Conservation (phyloP, 1,139 yeast genomes). For the Saccharomyces hybrid region DNA sequence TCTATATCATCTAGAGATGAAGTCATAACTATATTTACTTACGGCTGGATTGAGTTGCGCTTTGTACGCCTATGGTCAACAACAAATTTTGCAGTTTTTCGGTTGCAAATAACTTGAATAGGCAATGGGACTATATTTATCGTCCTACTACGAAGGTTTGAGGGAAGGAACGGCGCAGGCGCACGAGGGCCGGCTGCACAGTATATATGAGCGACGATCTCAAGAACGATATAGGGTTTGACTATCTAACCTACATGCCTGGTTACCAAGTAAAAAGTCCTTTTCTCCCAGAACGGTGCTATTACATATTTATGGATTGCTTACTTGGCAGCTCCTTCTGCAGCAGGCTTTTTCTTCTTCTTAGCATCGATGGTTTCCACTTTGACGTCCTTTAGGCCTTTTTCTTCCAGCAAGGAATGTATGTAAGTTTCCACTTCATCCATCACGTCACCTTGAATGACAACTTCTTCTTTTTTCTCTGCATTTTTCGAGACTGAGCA, state of each 20-base stretch:
- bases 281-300: background rate
- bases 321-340: slow-evolving; percentile 22
- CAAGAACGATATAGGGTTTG: background rate
- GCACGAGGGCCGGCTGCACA: background rate
- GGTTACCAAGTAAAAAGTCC: background rate
- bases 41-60: background rate
- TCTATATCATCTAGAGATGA: background rate
- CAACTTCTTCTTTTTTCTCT: slow-evolving; percentile 85
- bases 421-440: slow-evolving; percentile 83
- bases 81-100: background rate
- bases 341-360: slow-evolving; percentile 55
- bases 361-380: slow-evolving; percentile 82
- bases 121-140: background rate
- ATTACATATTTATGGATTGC: background rate
- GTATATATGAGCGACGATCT: background rate
- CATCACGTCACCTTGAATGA: slow-evolving; percentile 92
- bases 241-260: background rate
- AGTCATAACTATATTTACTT: background rate
- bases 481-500: slow-evolving; percentile 89
- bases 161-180: background rate
- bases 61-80: background rate
- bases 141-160: background rate
- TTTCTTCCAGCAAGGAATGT: slow-evolving; percentile 63
- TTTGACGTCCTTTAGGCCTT: slow-evolving; percentile 76
- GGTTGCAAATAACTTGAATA: background rate